A percentile compares a stretch with the other conserved stretches of the same genome.
phyloP scores from a whole-genome alignment of 2,329 filamentous ascomycete genomes.

The Tympanopsis confertula region DNA sequence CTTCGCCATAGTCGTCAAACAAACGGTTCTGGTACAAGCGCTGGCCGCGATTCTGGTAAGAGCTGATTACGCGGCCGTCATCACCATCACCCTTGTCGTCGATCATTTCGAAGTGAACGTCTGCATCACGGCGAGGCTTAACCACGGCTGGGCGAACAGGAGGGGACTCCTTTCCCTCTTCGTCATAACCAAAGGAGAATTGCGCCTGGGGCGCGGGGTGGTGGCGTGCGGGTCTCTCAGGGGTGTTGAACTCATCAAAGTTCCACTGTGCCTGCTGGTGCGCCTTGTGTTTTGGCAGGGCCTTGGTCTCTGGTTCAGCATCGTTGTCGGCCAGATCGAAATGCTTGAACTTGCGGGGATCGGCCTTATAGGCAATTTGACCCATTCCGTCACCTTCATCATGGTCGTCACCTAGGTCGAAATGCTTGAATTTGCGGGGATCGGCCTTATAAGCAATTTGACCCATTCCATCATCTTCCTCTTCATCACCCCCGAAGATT shows the following conservation, averaged over 20 bases:
- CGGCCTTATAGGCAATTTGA: conserved; percentile 1
- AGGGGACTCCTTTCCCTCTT: background rate
- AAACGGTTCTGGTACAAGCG: background rate
- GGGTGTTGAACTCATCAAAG: background rate
- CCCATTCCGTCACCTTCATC: background rate
- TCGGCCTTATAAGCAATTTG: conserved; percentile 1
- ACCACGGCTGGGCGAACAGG: background rate
- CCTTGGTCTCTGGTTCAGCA: background rate
- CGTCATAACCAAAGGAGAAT: background rate
- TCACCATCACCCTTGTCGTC: background rate
- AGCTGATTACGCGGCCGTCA: conserved; percentile 1
- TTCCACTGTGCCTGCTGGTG: background rate
- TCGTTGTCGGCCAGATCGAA: background rate
- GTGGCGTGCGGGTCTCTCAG: background rate
- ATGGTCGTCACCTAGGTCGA: background rate
- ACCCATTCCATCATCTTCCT: background rate
- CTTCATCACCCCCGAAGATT: background rate
- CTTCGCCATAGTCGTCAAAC: background rate
- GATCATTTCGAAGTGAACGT: background rate
- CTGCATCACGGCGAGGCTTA: background rate
- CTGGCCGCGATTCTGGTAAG: background rate
- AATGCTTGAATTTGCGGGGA: background rate
- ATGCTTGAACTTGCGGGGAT: background rate
- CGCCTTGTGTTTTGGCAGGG: background rate
- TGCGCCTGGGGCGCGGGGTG: background rate